Conservation (phyloP, 164 flowering plant species). For the Stephania cephalantha region DNA sequence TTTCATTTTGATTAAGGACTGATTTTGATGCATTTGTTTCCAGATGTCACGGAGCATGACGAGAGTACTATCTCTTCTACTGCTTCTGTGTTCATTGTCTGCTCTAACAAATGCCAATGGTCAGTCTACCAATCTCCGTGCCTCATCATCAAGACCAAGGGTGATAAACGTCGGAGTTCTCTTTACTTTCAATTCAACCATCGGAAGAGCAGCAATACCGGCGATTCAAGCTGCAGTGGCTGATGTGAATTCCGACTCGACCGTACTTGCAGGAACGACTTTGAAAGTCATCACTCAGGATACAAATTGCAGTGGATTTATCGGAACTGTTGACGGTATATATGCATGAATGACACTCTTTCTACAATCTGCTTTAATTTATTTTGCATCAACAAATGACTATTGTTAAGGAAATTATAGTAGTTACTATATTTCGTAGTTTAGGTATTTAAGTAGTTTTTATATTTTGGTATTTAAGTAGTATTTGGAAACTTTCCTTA, state of each 20-base stretch:
- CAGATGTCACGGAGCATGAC: constrained; percentile 16
- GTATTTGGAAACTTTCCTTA: too few species aligned
- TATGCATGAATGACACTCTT: background rate
- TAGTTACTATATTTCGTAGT: too few species aligned
- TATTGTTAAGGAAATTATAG: too few species aligned
- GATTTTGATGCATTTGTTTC: background rate
- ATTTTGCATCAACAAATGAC: background rate
- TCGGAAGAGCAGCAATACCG: constrained; percentile 54
- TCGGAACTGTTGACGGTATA: constrained; percentile 72
- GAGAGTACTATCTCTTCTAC: constrained; percentile 15
- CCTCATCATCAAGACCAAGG: constrained; percentile 29
- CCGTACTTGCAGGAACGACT: constrained; percentile 41
- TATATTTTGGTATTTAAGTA: too few species aligned
- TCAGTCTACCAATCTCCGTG: constrained; percentile 23
- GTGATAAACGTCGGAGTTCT: constrained; percentile 61
- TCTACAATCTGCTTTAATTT: background rate
- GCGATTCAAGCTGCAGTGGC: constrained; percentile 65
- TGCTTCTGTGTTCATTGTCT: constrained; percentile 18
- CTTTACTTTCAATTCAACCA: constrained; percentile 50
- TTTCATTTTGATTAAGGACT: background rate
- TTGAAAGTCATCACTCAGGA: constrained; percentile 42
- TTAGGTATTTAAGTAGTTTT: too few species aligned
- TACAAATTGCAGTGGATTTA: constrained; percentile 71
- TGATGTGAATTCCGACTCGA: constrained; percentile 66
- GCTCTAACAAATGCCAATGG: constrained; percentile 22